Percentiles rank a stretch among this genome's conserved stretches.
phyloP scores from a whole-genome alignment of 2,329 filamentous ascomycete genomes.

The Lecanicillium sp. region DNA sequence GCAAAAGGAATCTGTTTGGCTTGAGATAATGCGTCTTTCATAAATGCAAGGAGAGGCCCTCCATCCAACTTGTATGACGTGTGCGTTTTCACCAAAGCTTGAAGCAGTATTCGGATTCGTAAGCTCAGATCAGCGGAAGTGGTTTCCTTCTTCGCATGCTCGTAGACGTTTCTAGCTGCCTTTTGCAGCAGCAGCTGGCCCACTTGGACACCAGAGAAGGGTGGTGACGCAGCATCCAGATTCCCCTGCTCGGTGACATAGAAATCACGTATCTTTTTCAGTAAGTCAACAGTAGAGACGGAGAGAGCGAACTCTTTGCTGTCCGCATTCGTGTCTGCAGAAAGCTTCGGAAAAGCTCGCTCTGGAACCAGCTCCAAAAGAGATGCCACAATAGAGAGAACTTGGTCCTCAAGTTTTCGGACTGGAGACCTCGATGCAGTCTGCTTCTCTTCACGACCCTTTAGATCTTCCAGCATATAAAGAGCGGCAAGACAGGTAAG shows the following conservation, averaged over 20 bases:
- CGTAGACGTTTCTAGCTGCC: conserved; percentile 42
- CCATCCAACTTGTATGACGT: conserved; percentile 33
- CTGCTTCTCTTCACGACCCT: conserved; percentile 23
- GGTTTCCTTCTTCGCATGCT: conserved; percentile 32
- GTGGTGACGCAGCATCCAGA: conserved; percentile 51
- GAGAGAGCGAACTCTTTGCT: conserved; percentile 8
- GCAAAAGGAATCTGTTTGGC: conserved; percentile 36
- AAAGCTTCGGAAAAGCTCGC: conserved; percentile 43
- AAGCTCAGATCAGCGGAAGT: conserved; percentile 42
- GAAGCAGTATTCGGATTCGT: conserved; percentile 50
- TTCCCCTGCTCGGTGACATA: conserved; percentile 65
- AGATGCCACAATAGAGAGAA: conserved; percentile 42
- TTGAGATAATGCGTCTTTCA: conserved; percentile 37
- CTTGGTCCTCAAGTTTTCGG: conserved; percentile 21
- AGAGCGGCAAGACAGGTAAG: conserved; percentile 50
- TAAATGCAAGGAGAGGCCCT: conserved; percentile 38
- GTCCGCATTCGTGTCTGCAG: conserved; percentile 12
- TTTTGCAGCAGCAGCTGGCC: conserved; percentile 58
- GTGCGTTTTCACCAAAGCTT: conserved; percentile 46
- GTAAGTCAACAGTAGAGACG: conserved; percentile 36
- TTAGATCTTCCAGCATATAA: conserved; percentile 53
- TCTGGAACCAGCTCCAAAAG: conserved; percentile 58
- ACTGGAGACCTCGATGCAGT: conserved; percentile 24
- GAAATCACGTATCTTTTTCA: conserved; percentile 55
- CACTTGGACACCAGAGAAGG: conserved; percentile 46